Percentiles rank a stretch among this genome's conserved stretches.
phyloP scores from a whole-genome alignment of 495 filamentous ascomycete genomes.

The Darksidea phi region DNA sequence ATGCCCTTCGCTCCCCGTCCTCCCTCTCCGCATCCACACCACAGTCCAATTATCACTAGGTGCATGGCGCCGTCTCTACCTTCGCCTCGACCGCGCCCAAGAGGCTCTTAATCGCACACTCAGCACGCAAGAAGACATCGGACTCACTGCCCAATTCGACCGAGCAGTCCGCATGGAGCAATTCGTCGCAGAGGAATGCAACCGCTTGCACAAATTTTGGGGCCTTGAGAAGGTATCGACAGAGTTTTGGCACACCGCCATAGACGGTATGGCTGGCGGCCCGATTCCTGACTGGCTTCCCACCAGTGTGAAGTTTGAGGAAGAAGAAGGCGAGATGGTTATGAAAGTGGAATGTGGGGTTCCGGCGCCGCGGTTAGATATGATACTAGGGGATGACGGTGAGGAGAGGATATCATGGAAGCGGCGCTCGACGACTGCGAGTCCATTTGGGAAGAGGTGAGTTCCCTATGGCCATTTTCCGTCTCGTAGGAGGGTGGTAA shows the following conservation, averaged over 20 bases:
- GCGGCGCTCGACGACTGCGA: too few species aligned
- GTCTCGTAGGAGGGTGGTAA: too few species aligned
- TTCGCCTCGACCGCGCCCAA: background rate
- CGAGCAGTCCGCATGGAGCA: too few species aligned
- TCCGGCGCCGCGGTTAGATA: too few species aligned
- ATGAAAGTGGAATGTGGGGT: background rate
- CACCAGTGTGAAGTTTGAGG: background rate
- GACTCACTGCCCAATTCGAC: too few species aligned
- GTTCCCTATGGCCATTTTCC: too few species aligned
- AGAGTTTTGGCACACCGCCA: background rate
- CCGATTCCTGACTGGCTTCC: background rate
- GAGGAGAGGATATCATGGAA: too few species aligned
- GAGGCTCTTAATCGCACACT: background rate
- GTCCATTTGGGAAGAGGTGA: too few species aligned
- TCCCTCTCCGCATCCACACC: background rate
- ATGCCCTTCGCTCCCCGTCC: background rate
- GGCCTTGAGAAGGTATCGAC: background rate
- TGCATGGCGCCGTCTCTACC: background rate
- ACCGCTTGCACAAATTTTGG: background rate
- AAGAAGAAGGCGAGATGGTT: background rate
- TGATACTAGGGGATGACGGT: too few species aligned
- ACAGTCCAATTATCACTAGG: background rate
- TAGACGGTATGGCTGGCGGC: background rate
- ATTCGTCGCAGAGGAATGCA: too few species aligned
- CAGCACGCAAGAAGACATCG: too few species aligned